Conservation (phyloP, 768 basidiomycete genomes). For the Psilocybe sp. region DNA sequence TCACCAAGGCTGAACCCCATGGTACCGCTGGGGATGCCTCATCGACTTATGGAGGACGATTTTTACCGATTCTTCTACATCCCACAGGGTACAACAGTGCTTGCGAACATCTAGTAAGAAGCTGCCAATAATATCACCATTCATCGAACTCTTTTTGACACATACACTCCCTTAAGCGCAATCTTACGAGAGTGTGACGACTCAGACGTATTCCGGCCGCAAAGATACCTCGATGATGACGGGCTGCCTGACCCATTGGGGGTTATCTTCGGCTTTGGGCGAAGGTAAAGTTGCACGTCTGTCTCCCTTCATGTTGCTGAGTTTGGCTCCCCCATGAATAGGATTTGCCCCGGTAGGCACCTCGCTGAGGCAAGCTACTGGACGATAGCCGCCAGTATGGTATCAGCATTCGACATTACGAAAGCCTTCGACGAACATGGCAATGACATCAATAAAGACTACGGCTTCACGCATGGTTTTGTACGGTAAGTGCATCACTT, state of each 20-base stretch:
- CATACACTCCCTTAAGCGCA: slow-evolving; percentile 23
- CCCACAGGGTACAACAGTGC: slow-evolving; percentile 40
- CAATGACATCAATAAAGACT: slow-evolving; percentile 32
- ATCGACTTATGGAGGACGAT: slow-evolving; percentile 51
- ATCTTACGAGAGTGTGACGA: slow-evolving; percentile 43
- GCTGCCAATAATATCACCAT: slow-evolving; percentile 1
- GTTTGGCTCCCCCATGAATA: slow-evolving; percentile 14
- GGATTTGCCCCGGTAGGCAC: slow-evolving; percentile 53
- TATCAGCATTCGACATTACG: slow-evolving; percentile 43
- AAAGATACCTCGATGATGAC: slow-evolving; percentile 42
- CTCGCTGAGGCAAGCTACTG: slow-evolving; percentile 49
- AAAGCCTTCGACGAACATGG: slow-evolving; percentile 41
- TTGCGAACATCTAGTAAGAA: slow-evolving; percentile 43
- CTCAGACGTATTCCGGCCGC: slow-evolving; percentile 46
- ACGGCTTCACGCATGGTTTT: slow-evolving; percentile 40
- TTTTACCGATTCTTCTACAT: slow-evolving; percentile 44
- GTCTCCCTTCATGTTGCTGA: neutral
- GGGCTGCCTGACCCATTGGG: slow-evolving; percentile 42
- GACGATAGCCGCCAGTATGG: slow-evolving; percentile 40
- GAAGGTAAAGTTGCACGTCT: slow-evolving; percentile 32
- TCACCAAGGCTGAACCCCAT: slow-evolving; percentile 42
- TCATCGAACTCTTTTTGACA: neutral
- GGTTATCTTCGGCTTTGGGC: slow-evolving; percentile 56
- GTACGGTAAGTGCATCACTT: slow-evolving; percentile 36
- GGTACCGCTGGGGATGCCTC: slow-evolving; percentile 49